Base-by-base conservation (phyloP, 1,284 basidiomycete species). In the Cystobasidium pallidum region DNA sequence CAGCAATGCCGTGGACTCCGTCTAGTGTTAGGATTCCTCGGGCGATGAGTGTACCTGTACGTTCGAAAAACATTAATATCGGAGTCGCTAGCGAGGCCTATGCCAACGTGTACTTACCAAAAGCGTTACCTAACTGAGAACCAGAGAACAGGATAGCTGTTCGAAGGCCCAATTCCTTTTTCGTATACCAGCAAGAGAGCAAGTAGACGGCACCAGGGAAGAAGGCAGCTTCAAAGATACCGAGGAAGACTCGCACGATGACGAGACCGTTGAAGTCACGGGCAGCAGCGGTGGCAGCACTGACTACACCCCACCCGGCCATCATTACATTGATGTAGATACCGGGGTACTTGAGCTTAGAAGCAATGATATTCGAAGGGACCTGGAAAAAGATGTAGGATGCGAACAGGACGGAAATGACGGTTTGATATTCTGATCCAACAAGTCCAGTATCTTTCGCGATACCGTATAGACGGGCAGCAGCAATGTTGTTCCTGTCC, bases 101-200 rank as follows among this genome's bases (percentile, higher is more conserved):
- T 39, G 36, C 36, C 6, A 39, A 13, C 36, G 36, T 39, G 13
- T 6, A 19, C 58, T 61, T 24, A 61, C 58, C 89, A 78, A 91
- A 90, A 1, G 90, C 89, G 80, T 90, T 91, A 0, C 88, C 88
- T 61, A 90, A 83, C 26, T 90, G 73, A 47, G 47, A 68, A 21
- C 67, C 66, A 54, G 66, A 55, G 52, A 30, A 81, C 15, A 81
- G 75, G 26, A 80, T 66, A 2, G 80, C 79, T 7, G 80, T 80
- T 24, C 81, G 75, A 2, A 77, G 75, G 0, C 78, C 80, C 49
- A 82, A 77, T 70, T 81, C 80, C 34, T 78, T 79, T 24, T 80
- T 78, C 1, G 78, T 79, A 73, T 82, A 82, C 63, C 80, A 81
- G 28, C 74, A 76, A 2, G 79, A 80, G 17, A 82, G 73, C 47